A percentile compares a stretch with the other conserved stretches of the same genome.
These are phyloP conservation scores for Cornus suecica DNA, from an alignment of 148 eudicot genomes.

Conservation along the genomic window DNA sequence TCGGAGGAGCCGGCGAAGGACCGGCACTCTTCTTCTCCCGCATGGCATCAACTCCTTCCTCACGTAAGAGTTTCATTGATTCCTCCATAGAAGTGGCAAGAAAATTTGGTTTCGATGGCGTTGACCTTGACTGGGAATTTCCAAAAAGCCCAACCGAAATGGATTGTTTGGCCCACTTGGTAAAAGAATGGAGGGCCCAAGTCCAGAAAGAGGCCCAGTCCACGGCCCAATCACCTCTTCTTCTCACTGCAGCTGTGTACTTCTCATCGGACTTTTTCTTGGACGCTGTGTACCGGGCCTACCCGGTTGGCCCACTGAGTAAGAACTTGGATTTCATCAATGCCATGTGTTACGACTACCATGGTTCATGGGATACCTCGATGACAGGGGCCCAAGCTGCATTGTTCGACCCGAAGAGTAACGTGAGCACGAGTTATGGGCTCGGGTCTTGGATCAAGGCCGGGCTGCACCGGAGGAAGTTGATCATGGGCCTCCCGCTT, in stretches of 20 bases:
- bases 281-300: slow-evolving; percentile 12
- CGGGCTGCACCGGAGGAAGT: slow-evolving; percentile 26
- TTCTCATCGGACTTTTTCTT: slow-evolving; percentile 28
- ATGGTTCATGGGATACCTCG: slow-evolving; percentile 38
- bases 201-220: slow-evolving; percentile 31
- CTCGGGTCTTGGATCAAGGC: slow-evolving; percentile 43
- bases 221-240: slow-evolving; percentile 23
- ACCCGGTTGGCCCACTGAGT: slow-evolving; percentile 27
- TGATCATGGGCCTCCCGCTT: slow-evolving; percentile 53
- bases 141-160: slow-evolving; percentile 35
- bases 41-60: slow-evolving; percentile 17
- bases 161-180: slow-evolving; percentile 25
- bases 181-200: slow-evolving; percentile 44
- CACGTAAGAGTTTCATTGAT: slow-evolving; percentile 30
- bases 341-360: slow-evolving; percentile 48
- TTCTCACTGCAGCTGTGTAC: slow-evolving; percentile 49
- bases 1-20: slow-evolving; percentile 36
- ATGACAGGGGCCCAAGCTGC: slow-evolving; percentile 44
- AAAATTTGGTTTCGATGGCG: slow-evolving; percentile 41
- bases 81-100: slow-evolving; percentile 45
- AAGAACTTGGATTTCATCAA: slow-evolving; percentile 47
- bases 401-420: slow-evolving; percentile 33
- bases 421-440: slow-evolving; percentile 45
- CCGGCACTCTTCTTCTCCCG: slow-evolving; percentile 13
- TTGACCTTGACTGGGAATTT: slow-evolving; percentile 55